Percentiles rank a stretch among this genome's conserved stretches.
Evolutionary conservation across 768 basidiomycete species (phyloP).

Genomic region (Tricholoma matsutake): DNA sequence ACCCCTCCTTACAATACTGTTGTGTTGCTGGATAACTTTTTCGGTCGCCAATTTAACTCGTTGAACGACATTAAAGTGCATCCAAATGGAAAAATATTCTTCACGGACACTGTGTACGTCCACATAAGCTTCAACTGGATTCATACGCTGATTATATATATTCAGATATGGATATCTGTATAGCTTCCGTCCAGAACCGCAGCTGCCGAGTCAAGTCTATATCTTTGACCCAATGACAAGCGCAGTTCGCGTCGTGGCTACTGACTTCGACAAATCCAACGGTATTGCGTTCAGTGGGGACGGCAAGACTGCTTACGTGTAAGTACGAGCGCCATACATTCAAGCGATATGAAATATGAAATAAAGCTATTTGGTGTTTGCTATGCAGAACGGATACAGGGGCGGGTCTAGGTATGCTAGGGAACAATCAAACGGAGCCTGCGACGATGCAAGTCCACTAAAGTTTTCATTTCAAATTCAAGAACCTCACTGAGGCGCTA

Average conservation of each 20-base stretch:
- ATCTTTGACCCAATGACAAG: conserved; percentile 67
- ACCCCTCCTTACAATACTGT: conserved; percentile 61
- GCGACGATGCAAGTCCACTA: conserved; percentile 58
- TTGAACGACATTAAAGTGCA: conserved; percentile 78
- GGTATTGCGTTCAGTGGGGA: conserved; percentile 72
- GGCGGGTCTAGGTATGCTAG: conserved; percentile 40
- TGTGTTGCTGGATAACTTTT: conserved; percentile 73
- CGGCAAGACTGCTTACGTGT: conserved; percentile 66
- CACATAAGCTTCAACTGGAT: neutral
- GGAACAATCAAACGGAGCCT: conserved; percentile 54
- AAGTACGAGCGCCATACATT: conserved; percentile 9
- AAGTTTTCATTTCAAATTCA: neutral
- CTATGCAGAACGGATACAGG: conserved; percentile 50
- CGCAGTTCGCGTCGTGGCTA: conserved; percentile 67
- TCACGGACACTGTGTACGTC: conserved; percentile 66
- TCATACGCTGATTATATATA: neutral
- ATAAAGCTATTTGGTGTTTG: neutral
- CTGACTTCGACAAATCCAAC: conserved; percentile 71
- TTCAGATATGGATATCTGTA: conserved; percentile 62
- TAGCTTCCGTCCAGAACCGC: conserved; percentile 62
- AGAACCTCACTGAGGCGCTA: neutral
- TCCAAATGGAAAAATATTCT: conserved; percentile 67
- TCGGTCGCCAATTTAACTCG: conserved; percentile 79
- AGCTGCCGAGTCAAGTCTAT: conserved; percentile 76
- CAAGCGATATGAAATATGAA: neutral